Evolutionary conservation across 768 basidiomycete species (phyloP).

Genomic region (Hypholoma sublateritium): DNA sequence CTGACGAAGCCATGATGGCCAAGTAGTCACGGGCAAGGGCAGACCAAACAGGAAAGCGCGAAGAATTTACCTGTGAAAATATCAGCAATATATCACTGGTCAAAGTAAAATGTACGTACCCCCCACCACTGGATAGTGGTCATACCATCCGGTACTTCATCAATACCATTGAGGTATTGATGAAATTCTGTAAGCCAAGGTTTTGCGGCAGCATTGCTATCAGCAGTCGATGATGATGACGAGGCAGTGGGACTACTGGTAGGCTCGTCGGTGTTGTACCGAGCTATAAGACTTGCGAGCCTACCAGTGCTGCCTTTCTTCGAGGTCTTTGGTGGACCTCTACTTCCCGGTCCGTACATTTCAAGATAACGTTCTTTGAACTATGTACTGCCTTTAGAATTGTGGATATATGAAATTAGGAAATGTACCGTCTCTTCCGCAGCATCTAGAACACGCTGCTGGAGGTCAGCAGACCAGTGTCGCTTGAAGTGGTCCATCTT

Average conservation of each 20-base stretch:
- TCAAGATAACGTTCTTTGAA: slow-evolving; percentile 5
- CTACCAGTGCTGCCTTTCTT: background rate
- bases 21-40: too few species aligned
- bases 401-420: background rate
- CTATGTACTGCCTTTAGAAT: background rate
- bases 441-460: background rate
- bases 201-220: too few species aligned
- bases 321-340: too few species aligned
- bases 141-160: background rate
- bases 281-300: too few species aligned
- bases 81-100: background rate
- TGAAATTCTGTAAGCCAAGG: background rate
- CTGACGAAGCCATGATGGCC: too few species aligned
- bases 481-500: slow-evolving; percentile 12
- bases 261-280: too few species aligned
- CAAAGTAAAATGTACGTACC: too few species aligned
- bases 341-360: too few species aligned
- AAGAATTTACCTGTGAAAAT: slow-evolving; percentile 20
- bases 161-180: background rate
- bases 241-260: too few species aligned
- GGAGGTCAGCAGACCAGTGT: slow-evolving; percentile 2
- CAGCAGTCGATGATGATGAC: too few species aligned
- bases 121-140: background rate
- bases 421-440: slow-evolving; percentile 2
- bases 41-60: slow-evolving; percentile 29